Evolutionary conservation across 352 stramenopile species (phyloP), one percentile per base, ranked within the genome.

Genomic region (Globisporangium splendens): DNA sequence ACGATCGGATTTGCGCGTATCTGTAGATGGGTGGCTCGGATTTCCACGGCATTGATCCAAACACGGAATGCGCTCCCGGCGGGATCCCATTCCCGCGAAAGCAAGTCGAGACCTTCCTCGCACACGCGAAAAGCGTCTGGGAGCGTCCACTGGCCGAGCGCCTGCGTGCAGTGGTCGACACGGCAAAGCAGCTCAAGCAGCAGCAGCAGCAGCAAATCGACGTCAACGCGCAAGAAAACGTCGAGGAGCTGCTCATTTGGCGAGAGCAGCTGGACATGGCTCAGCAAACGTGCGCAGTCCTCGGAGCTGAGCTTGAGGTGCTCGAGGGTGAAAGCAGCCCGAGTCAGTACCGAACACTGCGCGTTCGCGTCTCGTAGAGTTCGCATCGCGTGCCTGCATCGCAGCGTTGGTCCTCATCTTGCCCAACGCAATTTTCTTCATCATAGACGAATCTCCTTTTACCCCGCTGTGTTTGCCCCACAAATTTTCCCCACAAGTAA

Each of bases 21-120:
- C 13, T 44, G 10, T 44, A 93, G 84, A 66, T 90, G 52, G 85
- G 85, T 49, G 85, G 83, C 1, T 92, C 85, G n/a, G 81, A 93
- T 56, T 95, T 91, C 53, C 85, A 95, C 53, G 85, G 83, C 24
- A 93, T 93, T 59, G 77, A 95, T 22, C 68, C 77, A 6, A 77
- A 59, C 8, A 88, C 70, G 1, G 85, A 95, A 66, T 73, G 76
- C 53, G 70, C 77, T 7, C 85, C 85, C 7, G 85, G 85, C n/a
- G 79, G 75, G 20, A 90, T 95, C 21, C 83, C 83, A 0, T 82
- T 95, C 52, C 83, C 85, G 8, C 74, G 79, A 41, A 63, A 80
- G 28, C 79, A 93, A 39, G 56, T 95, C 5, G 79, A 95, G 11
- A 49, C 60, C 2, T 95, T 95, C 53, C 66, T 95, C 12, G 76